Base-by-base conservation (phyloP, 768 basidiomycete species). In the Lentinula edodes region DNA sequence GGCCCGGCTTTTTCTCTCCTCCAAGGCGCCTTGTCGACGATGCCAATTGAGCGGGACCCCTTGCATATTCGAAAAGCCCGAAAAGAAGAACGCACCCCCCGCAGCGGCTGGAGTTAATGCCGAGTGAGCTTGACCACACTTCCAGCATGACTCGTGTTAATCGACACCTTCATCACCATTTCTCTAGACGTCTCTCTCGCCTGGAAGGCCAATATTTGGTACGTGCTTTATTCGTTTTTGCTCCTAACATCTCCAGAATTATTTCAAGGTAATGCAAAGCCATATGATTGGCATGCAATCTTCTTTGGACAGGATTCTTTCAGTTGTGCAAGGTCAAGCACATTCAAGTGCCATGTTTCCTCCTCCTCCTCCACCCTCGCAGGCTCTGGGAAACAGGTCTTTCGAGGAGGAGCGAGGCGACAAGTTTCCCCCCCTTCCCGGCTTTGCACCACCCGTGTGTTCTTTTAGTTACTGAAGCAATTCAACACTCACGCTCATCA, bases 231-330 rank as follows among this genome's bases (percentile, higher is more conserved):
- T 20, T n/a, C 38, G 51, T 58, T 64, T 50, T 46, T 38, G 28
- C 18, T 16, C n/a, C 52, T 52, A 13, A 16, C 57, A 42, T 41
- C 50, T 28, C 6, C 15, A 61, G 53, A 23, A 53, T 62, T 63
- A 63, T 61, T 55, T 58, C 32, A 64, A 91, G 91, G 88, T 92
- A 66, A 90, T 94, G 85, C 91, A 94, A 72, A 91, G 90, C 74
- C 92, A 93, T 71, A 93, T 94, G 90, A 93, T 94, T 67, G 92
- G 92, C 67, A 91, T 94, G 88, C 93, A 94, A 74, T 89, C 91
- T 5, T 89, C 91, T 28, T 73, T 94, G 64, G 92, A 94, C 74
- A 83, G 92, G 56, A 94, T 94, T 69, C 75, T 94, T 59, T 76
- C 81, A 50, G 87, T 83, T 2, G 78, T 93, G 61, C 89, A 80